These are phyloP conservation scores for Immersiella caudata DNA, from an alignment of 495 filamentous ascomycete species.

Conservation along the genomic window DNA sequence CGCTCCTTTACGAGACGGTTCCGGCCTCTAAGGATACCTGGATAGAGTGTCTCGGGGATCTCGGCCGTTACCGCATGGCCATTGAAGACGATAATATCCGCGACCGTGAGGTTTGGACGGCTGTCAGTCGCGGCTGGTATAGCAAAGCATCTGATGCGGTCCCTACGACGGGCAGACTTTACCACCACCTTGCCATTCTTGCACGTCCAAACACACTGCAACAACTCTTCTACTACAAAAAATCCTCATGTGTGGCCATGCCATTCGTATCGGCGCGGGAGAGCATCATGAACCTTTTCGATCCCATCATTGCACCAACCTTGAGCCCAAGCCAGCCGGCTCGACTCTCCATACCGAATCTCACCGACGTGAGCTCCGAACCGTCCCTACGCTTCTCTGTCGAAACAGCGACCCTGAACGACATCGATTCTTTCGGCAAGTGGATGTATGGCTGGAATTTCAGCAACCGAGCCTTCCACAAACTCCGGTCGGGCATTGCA, in stretches of 20 bases:
- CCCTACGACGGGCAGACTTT: constrained; percentile 68
- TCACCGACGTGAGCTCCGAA: too few species aligned
- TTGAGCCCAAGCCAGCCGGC: too few species aligned
- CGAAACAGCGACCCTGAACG: too few species aligned
- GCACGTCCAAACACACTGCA: constrained; percentile 70
- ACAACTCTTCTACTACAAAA: constrained; percentile 56
- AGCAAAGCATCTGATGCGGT: constrained; percentile 69
- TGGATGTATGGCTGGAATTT: too few species aligned
- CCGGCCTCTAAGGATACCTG: constrained; percentile 73
- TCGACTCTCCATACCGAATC: too few species aligned
- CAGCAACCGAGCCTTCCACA: background rate
- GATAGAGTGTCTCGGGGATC: constrained; percentile 81
- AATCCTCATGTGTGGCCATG: too few species aligned
- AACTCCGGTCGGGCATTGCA: background rate
- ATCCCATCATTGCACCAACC: too few species aligned
- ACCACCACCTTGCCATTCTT: constrained; percentile 79
- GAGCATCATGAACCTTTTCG: too few species aligned
- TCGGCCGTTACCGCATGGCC: constrained; percentile 64
- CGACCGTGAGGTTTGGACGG: constrained; percentile 73
- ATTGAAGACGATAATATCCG: constrained; percentile 68
- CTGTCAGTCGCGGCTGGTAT: constrained; percentile 75
- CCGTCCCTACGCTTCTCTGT: too few species aligned
- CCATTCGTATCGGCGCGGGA: too few species aligned
- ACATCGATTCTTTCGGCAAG: too few species aligned
- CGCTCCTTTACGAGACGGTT: constrained; percentile 67